Evolutionary conservation across 352 stramenopile genomes (phyloP).

Genomic region (Globisporangium acanthophoron): DNA sequence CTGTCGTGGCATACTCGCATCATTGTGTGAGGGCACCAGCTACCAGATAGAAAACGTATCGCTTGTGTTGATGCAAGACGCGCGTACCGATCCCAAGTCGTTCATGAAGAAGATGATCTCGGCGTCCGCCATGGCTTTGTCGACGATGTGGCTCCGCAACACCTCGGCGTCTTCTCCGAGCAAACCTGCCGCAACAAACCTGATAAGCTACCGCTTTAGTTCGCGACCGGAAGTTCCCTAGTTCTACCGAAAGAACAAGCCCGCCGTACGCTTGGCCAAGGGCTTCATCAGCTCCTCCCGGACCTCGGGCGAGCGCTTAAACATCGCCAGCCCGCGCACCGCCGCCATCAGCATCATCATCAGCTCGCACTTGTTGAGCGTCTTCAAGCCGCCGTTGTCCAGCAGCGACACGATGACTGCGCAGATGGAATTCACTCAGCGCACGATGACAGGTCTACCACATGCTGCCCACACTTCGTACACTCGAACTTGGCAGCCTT

Average conservation of each 20-base stretch:
- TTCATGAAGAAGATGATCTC: slow-evolving; percentile 80
- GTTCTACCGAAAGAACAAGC: too few species aligned
- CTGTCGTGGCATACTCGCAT: slow-evolving; percentile 12
- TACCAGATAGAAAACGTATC: not conserved
- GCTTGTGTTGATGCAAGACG: not conserved
- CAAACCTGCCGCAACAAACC: slow-evolving; percentile 22
- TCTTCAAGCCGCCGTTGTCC: slow-evolving; percentile 55
- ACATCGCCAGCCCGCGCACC: slow-evolving; percentile 43
- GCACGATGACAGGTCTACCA: not conserved
- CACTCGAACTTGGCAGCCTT: slow-evolving; percentile 65
- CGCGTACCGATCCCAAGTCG: slow-evolving; percentile 48
- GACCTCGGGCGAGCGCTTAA: slow-evolving; percentile 29
- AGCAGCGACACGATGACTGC: slow-evolving; percentile 53
- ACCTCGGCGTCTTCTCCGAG: slow-evolving; percentile 41
- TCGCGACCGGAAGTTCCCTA: not conserved
- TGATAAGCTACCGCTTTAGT: not conserved
- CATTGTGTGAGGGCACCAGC: too few species aligned
- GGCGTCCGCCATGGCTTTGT: slow-evolving; percentile 55
- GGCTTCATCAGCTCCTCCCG: slow-evolving; percentile 30
- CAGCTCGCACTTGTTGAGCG: slow-evolving; percentile 55
- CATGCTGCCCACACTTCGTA: slow-evolving; percentile 11
- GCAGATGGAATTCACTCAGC: not conserved
- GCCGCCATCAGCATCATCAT: slow-evolving; percentile 47
- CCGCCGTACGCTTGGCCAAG: slow-evolving; percentile 36
- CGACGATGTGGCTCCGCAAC: slow-evolving; percentile 29